phyloP scores from a whole-genome alignment of 257 asterid genomes.

The Lycium ferocissimum region DNA sequence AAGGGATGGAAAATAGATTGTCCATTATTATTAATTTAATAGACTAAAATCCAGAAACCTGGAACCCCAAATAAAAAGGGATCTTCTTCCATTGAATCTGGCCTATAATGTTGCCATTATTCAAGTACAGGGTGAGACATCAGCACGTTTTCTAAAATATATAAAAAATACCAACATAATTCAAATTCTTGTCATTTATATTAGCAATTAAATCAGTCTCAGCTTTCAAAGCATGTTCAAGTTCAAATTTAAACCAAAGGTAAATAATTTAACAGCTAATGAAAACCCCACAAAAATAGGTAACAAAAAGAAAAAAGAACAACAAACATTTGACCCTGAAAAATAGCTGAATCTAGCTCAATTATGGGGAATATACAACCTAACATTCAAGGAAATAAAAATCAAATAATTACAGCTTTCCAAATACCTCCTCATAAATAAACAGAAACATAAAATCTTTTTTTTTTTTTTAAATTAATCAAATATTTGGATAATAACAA shows the following conservation, averaged over 20 bases:
- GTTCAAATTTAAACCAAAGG: conserved; percentile 23
- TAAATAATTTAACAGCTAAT: conserved; percentile 13
- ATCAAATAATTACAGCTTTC: background rate
- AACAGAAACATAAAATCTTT: background rate
- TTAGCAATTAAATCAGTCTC: background rate
- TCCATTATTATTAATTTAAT: background rate
- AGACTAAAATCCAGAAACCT: background rate
- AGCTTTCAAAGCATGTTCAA: background rate
- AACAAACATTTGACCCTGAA: conserved; percentile 9
- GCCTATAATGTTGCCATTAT: conserved; percentile 25
- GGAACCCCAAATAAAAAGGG: conserved; percentile 21
- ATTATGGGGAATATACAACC: background rate
- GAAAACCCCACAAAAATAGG: conserved; percentile 9
- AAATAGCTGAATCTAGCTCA: background rate
- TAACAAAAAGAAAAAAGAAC: background rate
- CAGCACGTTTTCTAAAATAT: background rate
- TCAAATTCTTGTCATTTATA: background rate
- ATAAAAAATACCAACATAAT: background rate
- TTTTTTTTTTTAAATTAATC: background rate
- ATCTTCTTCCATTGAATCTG: conserved; percentile 19
- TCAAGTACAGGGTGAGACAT: background rate
- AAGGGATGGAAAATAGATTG: background rate
- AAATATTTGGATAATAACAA: background rate
- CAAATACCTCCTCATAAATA: background rate
- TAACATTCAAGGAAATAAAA: background rate